Evolutionary conservation across 1,284 basidiomycete species (phyloP).

Genomic region (Apiotrichum domesticum): DNA sequence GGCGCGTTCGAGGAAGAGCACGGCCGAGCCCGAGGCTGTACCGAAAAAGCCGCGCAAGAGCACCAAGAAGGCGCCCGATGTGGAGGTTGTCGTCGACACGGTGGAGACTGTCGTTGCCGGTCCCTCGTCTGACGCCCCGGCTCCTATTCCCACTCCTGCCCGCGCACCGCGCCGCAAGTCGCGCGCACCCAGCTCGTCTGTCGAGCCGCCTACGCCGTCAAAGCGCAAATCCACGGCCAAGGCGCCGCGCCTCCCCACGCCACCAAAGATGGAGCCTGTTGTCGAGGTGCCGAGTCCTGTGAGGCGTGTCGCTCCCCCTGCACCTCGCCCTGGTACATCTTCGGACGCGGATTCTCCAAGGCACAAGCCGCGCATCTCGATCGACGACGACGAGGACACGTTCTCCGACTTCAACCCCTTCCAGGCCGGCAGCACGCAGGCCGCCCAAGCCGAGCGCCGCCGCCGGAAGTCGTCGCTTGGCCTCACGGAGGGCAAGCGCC

Average conservation of each 20-base stretch:
- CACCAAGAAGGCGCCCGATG: neutral
- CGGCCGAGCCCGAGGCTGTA: conserved; percentile 2
- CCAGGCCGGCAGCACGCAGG: conserved; percentile 50
- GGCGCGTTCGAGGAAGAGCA: conserved; percentile 6
- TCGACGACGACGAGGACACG: conserved; percentile 28
- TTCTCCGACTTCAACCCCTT: conserved; percentile 54
- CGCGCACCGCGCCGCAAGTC: neutral
- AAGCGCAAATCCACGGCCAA: neutral
- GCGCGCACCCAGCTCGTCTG: neutral
- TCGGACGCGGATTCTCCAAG: conserved; percentile 49
- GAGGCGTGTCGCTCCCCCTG: neutral
- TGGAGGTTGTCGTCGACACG: conserved; percentile 1
- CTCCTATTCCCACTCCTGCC: too few species aligned
- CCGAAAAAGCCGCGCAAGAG: conserved; percentile 7
- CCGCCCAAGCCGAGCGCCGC: conserved; percentile 38
- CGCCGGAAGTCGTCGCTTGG: conserved; percentile 36
- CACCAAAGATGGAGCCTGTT: neutral
- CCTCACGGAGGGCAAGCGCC: conserved; percentile 13
- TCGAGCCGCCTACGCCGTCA: neutral
- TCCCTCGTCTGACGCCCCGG: neutral
- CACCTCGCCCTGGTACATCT: neutral
- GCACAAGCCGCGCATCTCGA: conserved; percentile 20
- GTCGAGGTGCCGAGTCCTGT: neutral
- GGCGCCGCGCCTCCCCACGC: neutral
- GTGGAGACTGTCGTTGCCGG: neutral